Base-by-base conservation (phyloP, 2,329 filamentous ascomycete species). In the Ophiostoma ulmi region DNA sequence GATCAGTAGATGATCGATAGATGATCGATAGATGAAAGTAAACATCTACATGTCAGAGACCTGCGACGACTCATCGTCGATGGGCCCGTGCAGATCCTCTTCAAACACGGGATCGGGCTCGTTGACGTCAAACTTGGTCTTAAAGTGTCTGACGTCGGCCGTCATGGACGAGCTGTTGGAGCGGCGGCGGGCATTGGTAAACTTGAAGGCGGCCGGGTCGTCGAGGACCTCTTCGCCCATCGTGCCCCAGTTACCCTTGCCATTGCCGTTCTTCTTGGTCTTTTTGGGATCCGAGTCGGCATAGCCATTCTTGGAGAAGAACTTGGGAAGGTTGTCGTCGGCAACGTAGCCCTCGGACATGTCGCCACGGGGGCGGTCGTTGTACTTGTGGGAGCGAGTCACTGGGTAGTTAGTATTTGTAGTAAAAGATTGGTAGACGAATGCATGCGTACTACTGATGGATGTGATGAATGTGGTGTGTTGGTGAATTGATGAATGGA, bases 341-440 rank as follows among this genome's bases (percentile, higher is more conserved):
- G 88, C 84, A 79, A 91, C 91, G 26, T 44, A 58, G 2, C 52
- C 36, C 76, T 95, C 91, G 75, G 90, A 90, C 75, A 92, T 83
- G 77, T 87, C 91, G 77, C 88, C 88, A 83, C 97, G 91, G 85
- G 96, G 91, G 83, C 94, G 94, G 82, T 97, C 93, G 83, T 93
- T 97, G 84, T 86, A 88, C 86, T 98, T 99, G 88, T 94, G 92
- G 75, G 94, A 96, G 80, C 95, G 94, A 84, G 95, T 97, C 94
- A 99, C 94, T 97, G 76, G 5, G 31, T 1, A 48, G 70, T 71
- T 67, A 71, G 70, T 36, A 36, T 26, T 5, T 44, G 17, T 35
- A 36, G 31, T 31, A 4, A 5, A 41, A 72, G 72, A 71, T 58
- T 38, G n/a, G 20, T 26, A 20, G 2, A 14, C n/a, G 44, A 8